A percentile compares a stretch with the other conserved stretches of the same genome.
These are phyloP conservation scores for Fusarium brachygibbosum DNA, from an alignment of 2,329 filamentous ascomycete genomes.

Conservation along the genomic window DNA sequence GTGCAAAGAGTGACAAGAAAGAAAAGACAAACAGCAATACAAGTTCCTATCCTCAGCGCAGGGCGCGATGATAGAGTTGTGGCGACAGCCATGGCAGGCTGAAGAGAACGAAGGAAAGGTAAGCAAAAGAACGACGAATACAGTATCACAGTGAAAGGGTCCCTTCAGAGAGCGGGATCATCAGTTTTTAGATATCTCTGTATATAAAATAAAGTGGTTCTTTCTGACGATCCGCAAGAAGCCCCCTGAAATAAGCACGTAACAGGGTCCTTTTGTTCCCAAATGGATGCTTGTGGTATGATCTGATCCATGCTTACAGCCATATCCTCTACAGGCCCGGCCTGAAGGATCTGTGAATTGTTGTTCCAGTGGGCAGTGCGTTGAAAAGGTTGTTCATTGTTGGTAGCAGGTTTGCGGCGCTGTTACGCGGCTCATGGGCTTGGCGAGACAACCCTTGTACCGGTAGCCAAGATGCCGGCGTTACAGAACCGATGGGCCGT, in stretches of 20 bases:
- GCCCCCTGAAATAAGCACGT: neutral
- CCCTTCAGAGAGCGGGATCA: neutral
- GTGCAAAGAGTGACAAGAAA: conserved; percentile 35
- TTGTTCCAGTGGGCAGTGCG: neutral
- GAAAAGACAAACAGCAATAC: conserved; percentile 21
- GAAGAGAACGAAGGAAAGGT: neutral
- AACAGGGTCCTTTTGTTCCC: neutral
- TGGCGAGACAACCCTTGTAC: neutral
- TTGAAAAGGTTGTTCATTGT: neutral
- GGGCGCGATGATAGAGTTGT: conserved; percentile 27
- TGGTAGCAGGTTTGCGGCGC: neutral
- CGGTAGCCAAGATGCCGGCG: conserved; percentile 4
- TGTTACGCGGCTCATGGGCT: conserved; percentile 5
- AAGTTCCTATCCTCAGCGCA: conserved; percentile 23
- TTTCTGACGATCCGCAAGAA: neutral
- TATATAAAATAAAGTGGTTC: conserved; percentile 3
- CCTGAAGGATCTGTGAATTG: neutral
- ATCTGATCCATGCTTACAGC: neutral
- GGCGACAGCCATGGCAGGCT: conserved; percentile 25
- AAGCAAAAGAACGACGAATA: neutral
- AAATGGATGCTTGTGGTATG: neutral
- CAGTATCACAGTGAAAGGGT: neutral
- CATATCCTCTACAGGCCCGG: neutral
- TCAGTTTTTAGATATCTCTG: neutral
- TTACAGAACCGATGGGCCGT: neutral